Conservation (phyloP, 2,329 filamentous ascomycete species). For the Hymenoscyphus scutula region DNA sequence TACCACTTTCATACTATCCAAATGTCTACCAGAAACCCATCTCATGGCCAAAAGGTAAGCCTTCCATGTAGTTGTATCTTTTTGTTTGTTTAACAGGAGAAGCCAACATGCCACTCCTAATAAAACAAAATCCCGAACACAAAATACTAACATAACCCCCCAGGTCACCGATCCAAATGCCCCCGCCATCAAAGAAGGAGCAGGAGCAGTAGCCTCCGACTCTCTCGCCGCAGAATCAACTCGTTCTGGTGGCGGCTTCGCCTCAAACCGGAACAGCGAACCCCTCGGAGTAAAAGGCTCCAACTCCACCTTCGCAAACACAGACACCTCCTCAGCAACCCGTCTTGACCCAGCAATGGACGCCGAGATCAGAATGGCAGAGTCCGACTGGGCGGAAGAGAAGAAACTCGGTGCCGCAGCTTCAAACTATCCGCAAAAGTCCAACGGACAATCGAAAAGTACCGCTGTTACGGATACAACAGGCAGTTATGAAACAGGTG, state of each 20-base stretch:
- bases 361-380: slow-evolving; percentile 27
- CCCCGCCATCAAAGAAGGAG: slow-evolving; percentile 53
- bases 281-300: slow-evolving; percentile 48
- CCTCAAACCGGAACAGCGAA: slow-evolving; percentile 54
- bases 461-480: slow-evolving; percentile 18
- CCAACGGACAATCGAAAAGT: slow-evolving; percentile 23
- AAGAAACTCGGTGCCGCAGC: slow-evolving; percentile 23
- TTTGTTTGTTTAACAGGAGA: neutral
- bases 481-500: slow-evolving; percentile 17
- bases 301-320: slow-evolving; percentile 56
- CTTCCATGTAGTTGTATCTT: slow-evolving; percentile 5
- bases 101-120: neutral
- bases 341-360: slow-evolving; percentile 43
- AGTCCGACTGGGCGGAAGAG: slow-evolving; percentile 28
- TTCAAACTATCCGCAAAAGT: slow-evolving; percentile 17
- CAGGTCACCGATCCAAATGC: slow-evolving; percentile 51
- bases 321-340: slow-evolving; percentile 51
- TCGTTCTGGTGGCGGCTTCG: slow-evolving; percentile 56
- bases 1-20: slow-evolving; percentile 10
- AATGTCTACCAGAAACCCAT: slow-evolving; percentile 34
- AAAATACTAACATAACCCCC: neutral
- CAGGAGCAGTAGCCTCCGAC: slow-evolving; percentile 63
- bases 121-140: neutral
- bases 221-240: slow-evolving; percentile 76
- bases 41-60: slow-evolving; percentile 26